phyloP scores from a whole-genome alignment of 1,284 basidiomycete species.

The Rhodotorula sp. region DNA sequence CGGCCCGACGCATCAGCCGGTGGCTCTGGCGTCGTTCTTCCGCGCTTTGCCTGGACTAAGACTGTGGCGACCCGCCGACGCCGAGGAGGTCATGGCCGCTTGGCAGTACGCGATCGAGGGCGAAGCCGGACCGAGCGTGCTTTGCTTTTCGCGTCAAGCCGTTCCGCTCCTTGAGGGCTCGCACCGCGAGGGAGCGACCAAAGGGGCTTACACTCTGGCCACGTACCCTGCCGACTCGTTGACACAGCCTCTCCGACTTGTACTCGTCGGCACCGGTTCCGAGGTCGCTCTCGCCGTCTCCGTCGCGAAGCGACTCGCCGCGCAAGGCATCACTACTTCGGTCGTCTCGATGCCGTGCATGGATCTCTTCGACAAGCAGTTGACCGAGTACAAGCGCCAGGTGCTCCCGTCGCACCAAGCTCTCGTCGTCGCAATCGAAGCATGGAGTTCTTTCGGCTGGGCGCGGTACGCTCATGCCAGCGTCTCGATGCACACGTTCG shows the following conservation, averaged over 20 bases:
- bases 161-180: conserved; percentile 87
- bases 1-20: conserved; percentile 91
- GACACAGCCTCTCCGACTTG: conserved; percentile 59
- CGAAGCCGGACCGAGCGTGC: conserved; percentile 73
- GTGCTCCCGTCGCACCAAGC: conserved; percentile 81
- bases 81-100: conserved; percentile 87
- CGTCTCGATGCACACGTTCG: conserved; percentile 74
- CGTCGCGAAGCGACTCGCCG: conserved; percentile 72
- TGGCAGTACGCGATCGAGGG: conserved; percentile 76
- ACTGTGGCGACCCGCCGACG: conserved; percentile 56
- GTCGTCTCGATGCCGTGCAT: conserved; percentile 86
- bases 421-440: conserved; percentile 86
- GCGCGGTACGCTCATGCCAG: conserved; percentile 84
- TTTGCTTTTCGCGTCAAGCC: conserved; percentile 77
- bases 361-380: conserved; percentile 82
- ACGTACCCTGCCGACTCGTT: conserved; percentile 56
- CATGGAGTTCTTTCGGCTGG: conserved; percentile 65
- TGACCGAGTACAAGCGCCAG: conserved; percentile 71
- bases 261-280: conserved; percentile 82
- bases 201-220: conserved; percentile 85
- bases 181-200: conserved; percentile 73
- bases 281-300: conserved; percentile 84
- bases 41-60: conserved; percentile 76
- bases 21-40: conserved; percentile 60
- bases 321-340: conserved; percentile 65